These are phyloP conservation scores for Triticum monococcum DNA, from an alignment of 176 grass and related monocot genomes.

Conservation along the genomic window DNA sequence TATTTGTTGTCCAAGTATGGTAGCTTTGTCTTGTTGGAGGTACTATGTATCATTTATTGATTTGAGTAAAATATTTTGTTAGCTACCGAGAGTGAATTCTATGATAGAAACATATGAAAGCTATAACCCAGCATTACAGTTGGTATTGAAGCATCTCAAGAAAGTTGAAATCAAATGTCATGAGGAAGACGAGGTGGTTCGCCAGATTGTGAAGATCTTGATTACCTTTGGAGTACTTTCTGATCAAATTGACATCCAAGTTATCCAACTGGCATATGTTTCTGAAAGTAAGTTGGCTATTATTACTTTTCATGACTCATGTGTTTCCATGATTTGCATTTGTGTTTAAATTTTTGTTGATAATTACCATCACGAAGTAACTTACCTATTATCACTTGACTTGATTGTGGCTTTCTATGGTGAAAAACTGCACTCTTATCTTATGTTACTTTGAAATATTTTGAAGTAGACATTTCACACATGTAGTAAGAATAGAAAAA, in stretches of 20 bases:
- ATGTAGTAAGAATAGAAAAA: not conserved
- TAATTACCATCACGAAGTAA: not conserved
- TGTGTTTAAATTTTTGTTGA: not conserved
- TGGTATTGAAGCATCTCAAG: not conserved
- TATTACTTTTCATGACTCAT: not conserved
- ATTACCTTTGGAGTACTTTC: slow-evolving; percentile 5
- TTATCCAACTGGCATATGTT: not conserved
- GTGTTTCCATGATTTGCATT: not conserved
- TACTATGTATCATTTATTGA: not conserved
- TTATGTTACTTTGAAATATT: not conserved
- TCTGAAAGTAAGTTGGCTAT: not conserved
- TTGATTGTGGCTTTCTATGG: too few species aligned
- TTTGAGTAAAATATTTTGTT: not conserved
- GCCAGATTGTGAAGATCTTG: slow-evolving; percentile 1
- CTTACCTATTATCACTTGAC: too few species aligned
- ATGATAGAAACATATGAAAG: not conserved
- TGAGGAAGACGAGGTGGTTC: not conserved
- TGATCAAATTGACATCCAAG: not conserved
- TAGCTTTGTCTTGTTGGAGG: not conserved
- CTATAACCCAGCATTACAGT: not conserved
- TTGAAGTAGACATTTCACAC: not conserved
- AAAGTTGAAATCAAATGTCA: slow-evolving; percentile 18
- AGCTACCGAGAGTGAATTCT: not conserved
- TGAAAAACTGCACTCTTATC: not conserved
- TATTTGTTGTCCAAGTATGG: not conserved